phyloP scores from a whole-genome alignment of 805 yeast genomes.

The Tetrapisispora taiwanensis region DNA sequence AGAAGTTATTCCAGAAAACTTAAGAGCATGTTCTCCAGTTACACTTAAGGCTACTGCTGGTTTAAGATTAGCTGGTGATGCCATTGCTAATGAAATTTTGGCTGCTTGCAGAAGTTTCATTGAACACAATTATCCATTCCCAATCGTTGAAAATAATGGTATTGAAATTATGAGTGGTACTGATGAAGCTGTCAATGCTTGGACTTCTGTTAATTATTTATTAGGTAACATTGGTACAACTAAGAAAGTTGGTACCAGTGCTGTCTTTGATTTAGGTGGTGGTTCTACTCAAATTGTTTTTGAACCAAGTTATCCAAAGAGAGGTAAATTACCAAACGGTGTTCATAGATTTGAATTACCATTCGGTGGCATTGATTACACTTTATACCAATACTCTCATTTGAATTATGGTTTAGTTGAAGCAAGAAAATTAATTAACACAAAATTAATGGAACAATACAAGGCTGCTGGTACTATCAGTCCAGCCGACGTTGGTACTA shows the following conservation, averaged over 20 bases:
- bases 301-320: slow-evolving; percentile 69
- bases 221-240: slow-evolving; percentile 83
- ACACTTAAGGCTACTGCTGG: slow-evolving; percentile 99
- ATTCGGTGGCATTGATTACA: slow-evolving; percentile 75
- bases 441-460: slow-evolving; percentile 46
- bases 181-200: slow-evolving; percentile 96
- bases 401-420: slow-evolving; percentile 93
- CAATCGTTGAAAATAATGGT: slow-evolving; percentile 81
- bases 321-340: slow-evolving; percentile 64
- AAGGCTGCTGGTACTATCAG: slow-evolving; percentile 34
- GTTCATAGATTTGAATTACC: slow-evolving; percentile 74
- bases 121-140: slow-evolving; percentile 77
- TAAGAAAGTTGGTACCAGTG: slow-evolving; percentile 77
- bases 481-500: slow-evolving; percentile 31
- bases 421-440: slow-evolving; percentile 77
- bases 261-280: slow-evolving; percentile 96
- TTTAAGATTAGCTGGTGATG: slow-evolving; percentile 72
- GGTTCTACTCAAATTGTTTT: slow-evolving; percentile 98
- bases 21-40: slow-evolving; percentile 77
- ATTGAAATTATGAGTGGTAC: slow-evolving; percentile 90
- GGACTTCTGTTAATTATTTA: slow-evolving; percentile 93
- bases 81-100: slow-evolving; percentile 60
- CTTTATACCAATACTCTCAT: slow-evolving; percentile 87
- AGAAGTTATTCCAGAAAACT: slow-evolving; percentile 60
- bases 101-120: slow-evolving; percentile 67